A percentile compares a stretch with the other conserved stretches of the same genome.
Evolutionary conservation across 352 stramenopile species (phyloP).

Genomic region (Pythium aquatile): DNA sequence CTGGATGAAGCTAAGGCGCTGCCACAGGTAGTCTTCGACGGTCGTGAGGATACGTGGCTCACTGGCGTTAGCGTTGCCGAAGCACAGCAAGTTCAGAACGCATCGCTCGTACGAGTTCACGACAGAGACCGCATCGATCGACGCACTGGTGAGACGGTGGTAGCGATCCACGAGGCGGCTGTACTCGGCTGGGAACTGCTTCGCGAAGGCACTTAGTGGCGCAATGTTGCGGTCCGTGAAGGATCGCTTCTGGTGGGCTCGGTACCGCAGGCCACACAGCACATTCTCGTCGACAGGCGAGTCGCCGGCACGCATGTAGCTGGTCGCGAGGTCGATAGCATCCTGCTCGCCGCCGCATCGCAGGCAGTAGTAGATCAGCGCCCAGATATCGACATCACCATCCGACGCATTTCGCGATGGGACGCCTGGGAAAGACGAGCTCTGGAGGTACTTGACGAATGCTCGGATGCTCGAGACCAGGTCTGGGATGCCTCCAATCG

Average conservation of each 20-base stretch:
- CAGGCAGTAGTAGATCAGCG: conserved; percentile 78
- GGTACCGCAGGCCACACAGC: conserved; percentile 57
- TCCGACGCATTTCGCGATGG: conserved; percentile 33
- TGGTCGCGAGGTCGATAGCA: conserved; percentile 54
- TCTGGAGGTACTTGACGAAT: conserved; percentile 77
- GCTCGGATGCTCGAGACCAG: conserved; percentile 71
- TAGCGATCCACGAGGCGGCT: conserved; percentile 62
- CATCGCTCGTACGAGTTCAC: conserved; percentile 77
- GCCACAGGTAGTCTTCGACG: conserved; percentile 87
- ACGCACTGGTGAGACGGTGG: conserved; percentile 65
- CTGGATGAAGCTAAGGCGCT: conserved; percentile 81
- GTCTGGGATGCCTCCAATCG: conserved; percentile 67
- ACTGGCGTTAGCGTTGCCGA: conserved; percentile 75
- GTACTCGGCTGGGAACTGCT: conserved; percentile 67
- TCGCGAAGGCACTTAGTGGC: conserved; percentile 54
- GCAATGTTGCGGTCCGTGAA: conserved; percentile 37
- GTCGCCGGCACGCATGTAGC: conserved; percentile 39
- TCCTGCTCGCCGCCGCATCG: conserved; percentile 73
- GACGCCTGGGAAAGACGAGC: conserved; percentile 43
- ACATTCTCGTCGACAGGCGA: conserved; percentile 56
- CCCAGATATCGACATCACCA: conserved; percentile 65
- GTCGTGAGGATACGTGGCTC: conserved; percentile 74
- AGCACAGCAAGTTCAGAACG: conserved; percentile 79
- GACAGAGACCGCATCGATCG: conserved; percentile 67
- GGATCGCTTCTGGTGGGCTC: conserved; percentile 54